phyloP scores from a whole-genome alignment of 2,329 filamentous ascomycete species.

The Pseudogymnoascus pannorum region DNA sequence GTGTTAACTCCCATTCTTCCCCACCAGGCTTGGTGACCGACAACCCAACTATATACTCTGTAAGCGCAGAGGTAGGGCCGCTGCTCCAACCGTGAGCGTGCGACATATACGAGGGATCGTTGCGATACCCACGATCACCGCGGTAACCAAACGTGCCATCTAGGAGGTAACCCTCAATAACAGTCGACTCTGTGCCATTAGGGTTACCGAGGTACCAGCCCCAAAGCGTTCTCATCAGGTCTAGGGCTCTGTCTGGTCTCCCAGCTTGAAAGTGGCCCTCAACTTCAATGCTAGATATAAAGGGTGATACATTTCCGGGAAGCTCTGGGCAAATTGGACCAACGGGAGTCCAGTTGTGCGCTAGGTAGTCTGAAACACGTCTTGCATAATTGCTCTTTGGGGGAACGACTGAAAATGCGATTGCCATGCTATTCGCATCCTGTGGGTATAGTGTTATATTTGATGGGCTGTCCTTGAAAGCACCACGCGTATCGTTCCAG shows the following conservation, averaged over 20 bases:
- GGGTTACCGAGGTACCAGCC: conserved; percentile 53
- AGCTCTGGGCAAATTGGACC: conserved; percentile 50
- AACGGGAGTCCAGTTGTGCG: conserved; percentile 47
- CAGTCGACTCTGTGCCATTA: conserved; percentile 50
- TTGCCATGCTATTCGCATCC: conserved; percentile 50
- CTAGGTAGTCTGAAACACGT: conserved; percentile 39
- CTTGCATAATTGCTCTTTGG: conserved; percentile 16
- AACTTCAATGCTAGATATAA: conserved; percentile 52
- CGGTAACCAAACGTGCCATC: conserved; percentile 53
- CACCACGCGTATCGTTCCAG: background rate
- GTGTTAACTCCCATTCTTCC: conserved; percentile 32
- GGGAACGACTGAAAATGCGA: conserved; percentile 25
- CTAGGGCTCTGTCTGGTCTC: conserved; percentile 43
- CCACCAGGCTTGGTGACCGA: conserved; percentile 31
- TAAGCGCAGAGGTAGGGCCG: conserved; percentile 41
- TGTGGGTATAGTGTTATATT: conserved; percentile 51
- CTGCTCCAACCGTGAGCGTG: conserved; percentile 45
- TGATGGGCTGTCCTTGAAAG: conserved; percentile 29
- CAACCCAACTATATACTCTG: conserved; percentile 37
- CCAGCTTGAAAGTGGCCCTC: conserved; percentile 46
- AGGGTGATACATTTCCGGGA: conserved; percentile 49
- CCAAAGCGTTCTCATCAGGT: conserved; percentile 50
- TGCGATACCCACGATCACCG: conserved; percentile 42
- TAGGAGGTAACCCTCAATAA: conserved; percentile 50
- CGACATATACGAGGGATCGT: conserved; percentile 40